Evolutionary conservation across 768 basidiomycete species (phyloP).

Genomic region (Lentinula boryana): DNA sequence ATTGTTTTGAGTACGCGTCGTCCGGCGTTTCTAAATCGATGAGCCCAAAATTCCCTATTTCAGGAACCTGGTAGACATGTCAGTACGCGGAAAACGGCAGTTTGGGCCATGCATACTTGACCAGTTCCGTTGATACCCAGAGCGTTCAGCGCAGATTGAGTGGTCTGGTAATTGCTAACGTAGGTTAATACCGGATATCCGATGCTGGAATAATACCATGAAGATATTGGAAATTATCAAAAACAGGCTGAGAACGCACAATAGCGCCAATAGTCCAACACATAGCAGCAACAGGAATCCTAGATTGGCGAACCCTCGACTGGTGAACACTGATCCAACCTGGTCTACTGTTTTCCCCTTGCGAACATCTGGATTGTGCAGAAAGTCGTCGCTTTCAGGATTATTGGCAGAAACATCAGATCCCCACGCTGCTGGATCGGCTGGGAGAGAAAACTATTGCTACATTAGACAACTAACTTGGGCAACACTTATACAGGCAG

Average conservation of each 20-base stretch:
- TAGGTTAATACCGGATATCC: slow-evolving; percentile 41
- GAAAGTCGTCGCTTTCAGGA: slow-evolving; percentile 63
- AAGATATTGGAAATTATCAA: background rate
- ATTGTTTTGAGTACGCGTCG: slow-evolving; percentile 45
- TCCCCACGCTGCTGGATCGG: slow-evolving; percentile 66
- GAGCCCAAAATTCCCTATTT: slow-evolving; percentile 52
- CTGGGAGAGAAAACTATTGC: slow-evolving; percentile 52
- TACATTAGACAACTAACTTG: background rate
- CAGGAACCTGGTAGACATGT: slow-evolving; percentile 47
- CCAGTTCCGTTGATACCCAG: slow-evolving; percentile 64
- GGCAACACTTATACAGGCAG: background rate
- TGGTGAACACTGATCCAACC: slow-evolving; percentile 42
- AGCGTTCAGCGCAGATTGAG: slow-evolving; percentile 29
- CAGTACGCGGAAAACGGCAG: background rate
- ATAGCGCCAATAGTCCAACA: slow-evolving; percentile 42
- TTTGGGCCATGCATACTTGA: slow-evolving; percentile 36
- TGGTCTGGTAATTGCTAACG: slow-evolving; percentile 17
- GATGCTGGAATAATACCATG: slow-evolving; percentile 23
- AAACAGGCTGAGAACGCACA: slow-evolving; percentile 38
- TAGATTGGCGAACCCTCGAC: slow-evolving; percentile 64
- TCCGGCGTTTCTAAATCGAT: slow-evolving; percentile 57
- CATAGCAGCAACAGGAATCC: slow-evolving; percentile 61
- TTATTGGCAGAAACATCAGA: slow-evolving; percentile 47
- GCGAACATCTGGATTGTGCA: slow-evolving; percentile 56
- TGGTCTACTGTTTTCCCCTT: slow-evolving; percentile 26